A percentile compares a stretch with the other conserved stretches of the same genome.
phyloP scores from a whole-genome alignment of 805 yeast genomes.

The Lipomyces sp. region DNA sequence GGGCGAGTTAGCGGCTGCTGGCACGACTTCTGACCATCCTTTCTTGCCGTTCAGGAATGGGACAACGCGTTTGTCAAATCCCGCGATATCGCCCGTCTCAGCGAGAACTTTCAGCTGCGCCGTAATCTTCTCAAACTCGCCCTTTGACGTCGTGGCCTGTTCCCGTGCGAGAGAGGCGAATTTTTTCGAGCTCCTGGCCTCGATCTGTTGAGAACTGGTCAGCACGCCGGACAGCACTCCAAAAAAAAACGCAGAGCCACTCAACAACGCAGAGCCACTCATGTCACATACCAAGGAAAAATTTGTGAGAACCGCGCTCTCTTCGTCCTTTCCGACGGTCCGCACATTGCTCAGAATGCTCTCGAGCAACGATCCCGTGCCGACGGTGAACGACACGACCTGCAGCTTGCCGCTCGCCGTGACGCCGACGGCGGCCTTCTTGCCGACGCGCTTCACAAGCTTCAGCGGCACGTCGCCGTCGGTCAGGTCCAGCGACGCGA shows the following conservation, averaged over 20 bases:
- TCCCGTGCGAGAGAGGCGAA: neutral
- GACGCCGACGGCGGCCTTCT: conserved; percentile 20
- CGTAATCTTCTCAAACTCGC: conserved; percentile 1
- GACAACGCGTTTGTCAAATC: neutral
- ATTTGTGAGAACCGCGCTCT: conserved; percentile 7
- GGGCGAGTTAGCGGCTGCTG: too few relatives aligned
- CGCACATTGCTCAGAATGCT: conserved; percentile 19
- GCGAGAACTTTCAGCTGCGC: conserved; percentile 1
- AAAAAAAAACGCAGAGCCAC: too few relatives aligned
- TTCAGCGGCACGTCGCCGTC: conserved; percentile 3
- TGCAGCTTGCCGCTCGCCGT: conserved; percentile 10
- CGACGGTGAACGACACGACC: conserved; percentile 14
- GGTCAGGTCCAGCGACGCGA: conserved; percentile 9
- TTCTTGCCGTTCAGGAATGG: conserved; percentile 4
- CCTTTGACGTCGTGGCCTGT: neutral
- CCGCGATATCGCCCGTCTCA: conserved; percentile 1
- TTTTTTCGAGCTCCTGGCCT: neutral
- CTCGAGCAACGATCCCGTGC: conserved; percentile 23
- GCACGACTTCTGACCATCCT: conserved; percentile 2
- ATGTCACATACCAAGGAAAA: conserved; percentile 12
- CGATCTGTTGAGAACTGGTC: neutral
- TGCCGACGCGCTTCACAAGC: conserved; percentile 11
- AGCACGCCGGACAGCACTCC: too few relatives aligned
- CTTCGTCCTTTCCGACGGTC: neutral
- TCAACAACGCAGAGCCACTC: too few relatives aligned